phyloP scores from a whole-genome alignment of 257 asterid species.

The Fraxinus pennsylvanica region DNA sequence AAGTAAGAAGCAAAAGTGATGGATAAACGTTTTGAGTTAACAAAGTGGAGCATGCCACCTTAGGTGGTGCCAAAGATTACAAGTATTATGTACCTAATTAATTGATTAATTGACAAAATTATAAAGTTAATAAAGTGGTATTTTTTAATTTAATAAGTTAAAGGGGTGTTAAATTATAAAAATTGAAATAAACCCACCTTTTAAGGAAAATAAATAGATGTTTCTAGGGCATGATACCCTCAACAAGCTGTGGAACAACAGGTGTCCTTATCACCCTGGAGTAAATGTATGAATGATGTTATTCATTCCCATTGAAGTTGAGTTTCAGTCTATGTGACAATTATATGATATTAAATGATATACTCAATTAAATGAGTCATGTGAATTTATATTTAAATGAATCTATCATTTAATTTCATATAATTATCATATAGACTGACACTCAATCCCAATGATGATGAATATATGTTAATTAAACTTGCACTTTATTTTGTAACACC shows the following conservation, averaged over 20 bases:
- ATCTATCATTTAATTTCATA: too few species aligned
- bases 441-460: too few species aligned
- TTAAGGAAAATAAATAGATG: too few species aligned
- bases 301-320: too few species aligned
- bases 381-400: too few species aligned
- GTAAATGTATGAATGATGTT: slow-evolving; percentile 23
- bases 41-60: slow-evolving; percentile 71
- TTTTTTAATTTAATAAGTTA: slow-evolving; percentile 17
- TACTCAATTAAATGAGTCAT: too few species aligned
- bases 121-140: slow-evolving; percentile 33
- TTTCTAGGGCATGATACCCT: neutral
- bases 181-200: slow-evolving; percentile 1
- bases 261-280: slow-evolving; percentile 26
- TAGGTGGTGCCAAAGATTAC: slow-evolving; percentile 34
- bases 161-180: slow-evolving; percentile 10
- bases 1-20: slow-evolving; percentile 23
- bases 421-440: too few species aligned
- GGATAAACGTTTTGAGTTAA: slow-evolving; percentile 35
- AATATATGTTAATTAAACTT: too few species aligned
- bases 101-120: slow-evolving; percentile 33
- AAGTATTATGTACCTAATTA: slow-evolving; percentile 11
- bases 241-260: slow-evolving; percentile 18
- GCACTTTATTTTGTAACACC: too few species aligned
- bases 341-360: too few species aligned
- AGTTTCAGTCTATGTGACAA: too few species aligned